Base-by-base conservation (phyloP, 305 asterid genomes). In the Stenogyne calaminthoides region DNA sequence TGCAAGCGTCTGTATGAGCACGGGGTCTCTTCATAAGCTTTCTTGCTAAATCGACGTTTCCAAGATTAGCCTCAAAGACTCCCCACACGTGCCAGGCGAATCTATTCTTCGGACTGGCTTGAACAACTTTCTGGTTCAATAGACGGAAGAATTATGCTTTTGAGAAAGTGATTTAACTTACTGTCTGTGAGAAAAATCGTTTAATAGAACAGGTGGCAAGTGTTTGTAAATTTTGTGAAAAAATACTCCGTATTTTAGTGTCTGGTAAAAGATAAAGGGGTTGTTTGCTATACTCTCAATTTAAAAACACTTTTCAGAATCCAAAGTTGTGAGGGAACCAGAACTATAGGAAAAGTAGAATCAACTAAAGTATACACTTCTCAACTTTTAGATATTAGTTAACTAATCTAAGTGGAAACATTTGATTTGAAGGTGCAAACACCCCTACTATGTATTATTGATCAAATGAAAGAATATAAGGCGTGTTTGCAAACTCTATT, bases 11-110 rank as follows among this genome's bases (percentile, higher is more conserved):
- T 95, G 98, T 59, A 95, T 85, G 63, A 95, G 97, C 52, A 95
- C 99, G 0, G 99, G 98, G 84, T 95, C 99, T 80, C 97, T 84
- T 91, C 34, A 95, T 83, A 77, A 95, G 99, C 80, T 95, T 95
- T 75, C 96, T 76, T 18, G 96, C 98, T 67, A 85, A 81, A 46
- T 92, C 91, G 9, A 84, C 80, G 39, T 83, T 82, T 55, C 94
- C 99, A 2, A 89, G 72, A 76, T 84, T 89, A 34, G 89, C 89
- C 83, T 95, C 99, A 72, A 89, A 92, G 49, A 92, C 97, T 76
- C 99, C 99, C 99, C 98, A 95, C 4, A 95, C 99, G 22, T 92
- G 99, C 99, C 99, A 95, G 5, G 98, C 97, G 51, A 95, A 95
- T 78, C 98, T 85, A 71, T 95, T 95, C 87, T 95, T 95, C 0